These are phyloP conservation scores for Candida sanyiensis DNA, from an alignment of 805 yeast species.

Conservation along the genomic window DNA sequence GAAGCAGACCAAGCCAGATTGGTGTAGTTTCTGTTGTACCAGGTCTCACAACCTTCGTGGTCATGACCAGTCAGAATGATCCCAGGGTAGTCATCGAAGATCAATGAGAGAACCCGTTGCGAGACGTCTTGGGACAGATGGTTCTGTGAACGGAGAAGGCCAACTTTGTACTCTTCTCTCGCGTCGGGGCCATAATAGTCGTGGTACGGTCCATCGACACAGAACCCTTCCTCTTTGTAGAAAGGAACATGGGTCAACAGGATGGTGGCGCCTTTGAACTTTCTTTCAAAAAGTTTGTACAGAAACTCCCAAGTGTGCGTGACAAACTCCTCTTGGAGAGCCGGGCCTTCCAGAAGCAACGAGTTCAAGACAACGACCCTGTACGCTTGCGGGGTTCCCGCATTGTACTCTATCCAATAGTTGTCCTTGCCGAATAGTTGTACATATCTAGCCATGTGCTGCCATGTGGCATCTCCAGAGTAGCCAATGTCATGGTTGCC, in stretches of 20 bases:
- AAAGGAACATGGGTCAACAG: slow-evolving; percentile 87
- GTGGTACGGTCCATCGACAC: slow-evolving; percentile 80
- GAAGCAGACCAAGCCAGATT: slow-evolving; percentile 55
- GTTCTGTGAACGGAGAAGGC: slow-evolving; percentile 76
- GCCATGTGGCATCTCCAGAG: slow-evolving; percentile 89
- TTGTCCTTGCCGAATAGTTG: slow-evolving; percentile 79
- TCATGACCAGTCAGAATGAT: slow-evolving; percentile 91
- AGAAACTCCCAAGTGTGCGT: slow-evolving; percentile 71
- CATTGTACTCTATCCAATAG: slow-evolving; percentile 67
- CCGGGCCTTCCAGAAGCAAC: slow-evolving; percentile 85
- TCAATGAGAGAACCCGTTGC: slow-evolving; percentile 60
- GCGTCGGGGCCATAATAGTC: slow-evolving; percentile 52
- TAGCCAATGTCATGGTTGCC: slow-evolving; percentile 98
- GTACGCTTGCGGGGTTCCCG: slow-evolving; percentile 66
- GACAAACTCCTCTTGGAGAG: slow-evolving; percentile 64
- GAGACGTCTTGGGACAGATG: slow-evolving; percentile 67
- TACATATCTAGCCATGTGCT: slow-evolving; percentile 77
- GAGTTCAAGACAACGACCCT: slow-evolving; percentile 85
- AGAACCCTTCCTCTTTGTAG: slow-evolving; percentile 73
- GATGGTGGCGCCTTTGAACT: slow-evolving; percentile 74
- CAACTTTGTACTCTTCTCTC: slow-evolving; percentile 60
- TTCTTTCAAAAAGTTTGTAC: slow-evolving; percentile 45
- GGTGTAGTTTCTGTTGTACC: slow-evolving; percentile 43
- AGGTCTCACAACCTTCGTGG: slow-evolving; percentile 85
- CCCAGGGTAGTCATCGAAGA: slow-evolving; percentile 69